Conservation (phyloP, 2,329 filamentous ascomycete genomes). For the Aspergillus ruber region DNA sequence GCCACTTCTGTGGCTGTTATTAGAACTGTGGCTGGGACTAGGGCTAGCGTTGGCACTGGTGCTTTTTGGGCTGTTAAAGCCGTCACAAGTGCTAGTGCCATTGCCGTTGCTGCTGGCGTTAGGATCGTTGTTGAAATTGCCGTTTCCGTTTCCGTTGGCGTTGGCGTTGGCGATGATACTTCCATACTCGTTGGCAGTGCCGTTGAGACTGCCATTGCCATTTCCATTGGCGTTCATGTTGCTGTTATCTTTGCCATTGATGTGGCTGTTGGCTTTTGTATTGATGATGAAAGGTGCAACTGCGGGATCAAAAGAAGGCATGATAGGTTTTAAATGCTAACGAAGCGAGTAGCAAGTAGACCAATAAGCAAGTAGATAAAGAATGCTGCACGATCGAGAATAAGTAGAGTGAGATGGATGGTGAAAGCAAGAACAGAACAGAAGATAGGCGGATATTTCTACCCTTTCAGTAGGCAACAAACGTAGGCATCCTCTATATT, state of each 20-base stretch:
- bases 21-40: not conserved
- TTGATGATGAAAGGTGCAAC: not conserved
- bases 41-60: not conserved
- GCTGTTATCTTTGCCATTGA: not conserved
- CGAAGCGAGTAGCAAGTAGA: not conserved
- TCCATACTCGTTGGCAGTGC: not conserved
- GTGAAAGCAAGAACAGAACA: not conserved
- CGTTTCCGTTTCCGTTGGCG: not conserved
- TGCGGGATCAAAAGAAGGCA: not conserved
- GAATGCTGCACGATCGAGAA: not conserved
- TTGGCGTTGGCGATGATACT: not conserved
- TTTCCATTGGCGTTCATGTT: not conserved
- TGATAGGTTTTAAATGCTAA: not conserved
- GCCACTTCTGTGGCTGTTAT: not conserved
- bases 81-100: not conserved
- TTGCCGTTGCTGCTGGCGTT: not conserved
- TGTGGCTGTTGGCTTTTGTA: not conserved
- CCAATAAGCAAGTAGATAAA: not conserved
- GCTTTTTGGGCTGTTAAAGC: not conserved
- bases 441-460: not conserved
- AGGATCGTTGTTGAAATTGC: not conserved
- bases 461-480: not conserved
- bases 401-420: not conserved
- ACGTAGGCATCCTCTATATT: not conserved
- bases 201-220: not conserved